Base-by-base conservation (phyloP, 1,139 yeast genomes). In the Suhomyces taliae region DNA sequence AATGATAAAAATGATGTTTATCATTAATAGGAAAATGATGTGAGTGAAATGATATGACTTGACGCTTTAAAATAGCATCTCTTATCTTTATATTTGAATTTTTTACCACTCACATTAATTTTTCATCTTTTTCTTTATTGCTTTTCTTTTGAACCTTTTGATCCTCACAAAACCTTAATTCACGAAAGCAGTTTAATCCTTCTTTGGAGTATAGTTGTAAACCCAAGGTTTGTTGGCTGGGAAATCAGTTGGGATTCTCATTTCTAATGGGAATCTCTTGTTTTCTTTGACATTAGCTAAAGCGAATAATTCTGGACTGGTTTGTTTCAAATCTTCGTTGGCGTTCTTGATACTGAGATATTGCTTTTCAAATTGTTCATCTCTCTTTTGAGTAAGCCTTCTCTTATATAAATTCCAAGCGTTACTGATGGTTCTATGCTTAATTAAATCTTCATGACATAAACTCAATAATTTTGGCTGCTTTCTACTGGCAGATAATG, bases 181-280 rank as follows among this genome's bases (percentile, higher is more conserved):
- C 3, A 19, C 3, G 4, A 19, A 19, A 19, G 24, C 3, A 19
- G 24, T 19, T 38, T 37, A 34, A 39, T 39, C 39, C 39, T 44
- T 50, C 41, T 48, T 48, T 15, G 55, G 54, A 26, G 54, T 61
- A 59, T 72, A 88, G 55, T 85, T 82, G 60, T 82, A 80, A 49
- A 84, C 82, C 97, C 98, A 91, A 29, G 89, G 77, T 52, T 80
- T 78, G 59, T 81, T 83, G 36, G 98, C 87, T n/a, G 99, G 99
- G 53, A 75, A 89, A 47, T 90, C 95, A 1, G 96, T 87, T 33
- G 99, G 98, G 6, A 88, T 82, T 62, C 95, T 81, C 70, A 90
- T 66, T 59, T 91, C 97, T 59, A 85, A 65, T 8, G 95, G 93
- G 62, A 84, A 87, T 58, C 83, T 72, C 54, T 78, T 79, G 37